A percentile compares a stretch with the other conserved stretches of the same genome.
phyloP scores from a whole-genome alignment of 179 eudicot genomes.

The Drosera spatulata region DNA sequence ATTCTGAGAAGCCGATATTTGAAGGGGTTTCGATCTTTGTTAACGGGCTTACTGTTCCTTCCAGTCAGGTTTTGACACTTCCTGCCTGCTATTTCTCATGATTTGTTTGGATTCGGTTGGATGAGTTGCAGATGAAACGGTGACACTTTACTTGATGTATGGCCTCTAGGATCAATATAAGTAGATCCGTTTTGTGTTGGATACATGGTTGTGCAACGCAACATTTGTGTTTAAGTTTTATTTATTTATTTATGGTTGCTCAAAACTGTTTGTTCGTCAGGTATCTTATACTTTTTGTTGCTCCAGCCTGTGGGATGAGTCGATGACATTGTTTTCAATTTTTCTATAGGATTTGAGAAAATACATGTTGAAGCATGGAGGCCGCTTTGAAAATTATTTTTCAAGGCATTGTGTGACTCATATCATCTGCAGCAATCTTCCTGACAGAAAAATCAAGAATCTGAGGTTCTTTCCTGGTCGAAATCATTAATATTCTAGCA shows the following conservation, averaged over 20 bases:
- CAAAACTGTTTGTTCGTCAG: no score
- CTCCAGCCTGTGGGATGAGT: no score
- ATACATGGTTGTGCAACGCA: no score
- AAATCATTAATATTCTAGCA: not conserved
- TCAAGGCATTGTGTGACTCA: slow-evolving; percentile 77
- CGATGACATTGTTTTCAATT: no score
- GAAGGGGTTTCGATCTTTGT: slow-evolving; percentile 83
- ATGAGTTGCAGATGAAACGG: no score
- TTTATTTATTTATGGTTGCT: no score
- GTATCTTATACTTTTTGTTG: no score
- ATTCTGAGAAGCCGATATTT: slow-evolving; percentile 46
- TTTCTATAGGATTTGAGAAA: slow-evolving; percentile 55
- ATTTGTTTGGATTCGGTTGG: no score
- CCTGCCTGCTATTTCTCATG: not conserved
- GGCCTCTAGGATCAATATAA: no score
- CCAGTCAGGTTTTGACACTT: slow-evolving; percentile 61
- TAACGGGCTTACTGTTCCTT: slow-evolving; percentile 89
- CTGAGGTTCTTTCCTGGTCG: slow-evolving; percentile 35
- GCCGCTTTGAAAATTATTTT: slow-evolving; percentile 86
- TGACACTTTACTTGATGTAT: no score
- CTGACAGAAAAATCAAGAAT: slow-evolving; percentile 79
- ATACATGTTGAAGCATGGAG: slow-evolving; percentile 88
- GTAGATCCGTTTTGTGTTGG: no score
- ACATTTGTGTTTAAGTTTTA: no score
- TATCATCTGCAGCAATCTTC: slow-evolving; percentile 83